Evolutionary conservation across 768 basidiomycete species (phyloP).

Genomic region (Amanita rimosa): DNA sequence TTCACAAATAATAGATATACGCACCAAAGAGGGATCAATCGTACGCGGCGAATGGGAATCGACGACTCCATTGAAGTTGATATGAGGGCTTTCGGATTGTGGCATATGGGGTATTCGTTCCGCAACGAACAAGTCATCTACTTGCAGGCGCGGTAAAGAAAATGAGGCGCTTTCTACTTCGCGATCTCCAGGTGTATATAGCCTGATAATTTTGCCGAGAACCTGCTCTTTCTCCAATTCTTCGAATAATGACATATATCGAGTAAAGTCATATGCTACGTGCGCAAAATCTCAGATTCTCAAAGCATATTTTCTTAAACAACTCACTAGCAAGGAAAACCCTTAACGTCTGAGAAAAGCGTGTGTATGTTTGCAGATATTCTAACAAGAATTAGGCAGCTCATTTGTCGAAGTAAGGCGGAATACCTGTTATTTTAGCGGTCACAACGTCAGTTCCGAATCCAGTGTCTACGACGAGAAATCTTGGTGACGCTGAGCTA

Average conservation of each 20-base stretch:
- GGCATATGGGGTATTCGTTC: slow-evolving; percentile 24
- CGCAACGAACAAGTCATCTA: slow-evolving; percentile 39
- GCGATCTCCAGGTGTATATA: slow-evolving; percentile 36
- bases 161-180: slow-evolving; percentile 34
- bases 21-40: slow-evolving; percentile 57
- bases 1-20: slow-evolving; percentile 11
- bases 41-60: slow-evolving; percentile 50
- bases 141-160: slow-evolving; percentile 38
- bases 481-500: slow-evolving; percentile 63
- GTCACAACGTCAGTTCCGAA: slow-evolving; percentile 48
- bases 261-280: slow-evolving; percentile 1
- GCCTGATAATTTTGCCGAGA: slow-evolving; percentile 52
- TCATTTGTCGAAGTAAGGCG: not conserved
- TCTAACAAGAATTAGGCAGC: slow-evolving; percentile 26
- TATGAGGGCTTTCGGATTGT: slow-evolving; percentile 25
- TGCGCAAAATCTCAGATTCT: not conserved
- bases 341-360: slow-evolving; percentile 64
- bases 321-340: slow-evolving; percentile 61
- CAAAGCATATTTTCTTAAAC: not conserved
- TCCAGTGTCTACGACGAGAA: slow-evolving; percentile 60
- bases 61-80: slow-evolving; percentile 15
- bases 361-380: slow-evolving; percentile 57
- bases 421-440: slow-evolving; percentile 59
- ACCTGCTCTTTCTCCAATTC: slow-evolving; percentile 50
- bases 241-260: slow-evolving; percentile 46